Evolutionary conservation across 768 basidiomycete genomes (phyloP), one percentile per base, ranked within the genome.

Genomic region (Tephrocybe sp.): DNA sequence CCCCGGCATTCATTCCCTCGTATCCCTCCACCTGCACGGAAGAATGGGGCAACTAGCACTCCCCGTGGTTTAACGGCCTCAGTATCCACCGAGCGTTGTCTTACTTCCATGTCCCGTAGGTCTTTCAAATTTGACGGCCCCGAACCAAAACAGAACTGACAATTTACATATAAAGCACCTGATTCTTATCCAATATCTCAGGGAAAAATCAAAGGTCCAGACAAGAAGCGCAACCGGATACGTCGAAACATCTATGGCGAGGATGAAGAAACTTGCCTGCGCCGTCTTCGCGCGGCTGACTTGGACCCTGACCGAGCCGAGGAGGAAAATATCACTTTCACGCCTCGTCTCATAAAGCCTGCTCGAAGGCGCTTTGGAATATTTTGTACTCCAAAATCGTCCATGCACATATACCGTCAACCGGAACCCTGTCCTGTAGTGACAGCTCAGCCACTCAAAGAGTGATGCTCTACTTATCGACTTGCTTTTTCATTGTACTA

Each of bases 51-150:
- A 22, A 22, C 51, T 38, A 49, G 47, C 49, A 38, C 43, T 34
- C 34, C 39, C 6, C 31, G 54, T 33, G 52, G 60, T 39, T 53
- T 50, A 36, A 51, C 56, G 12, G 52, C 55, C 26, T 47, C 30
- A 51, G 41, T 52, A 31, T 52, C 52, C 13, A 13, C 39, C 42
- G 56, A 58, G 20, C 57, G 59, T 22, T 49, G 66, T 14, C 52
- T 60, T 12, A 58, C 60, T 16, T 14, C 43, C 2, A 75, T 75
- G 73, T 68, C 67, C 48, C 72, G 74, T 75, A 63, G 56, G 68
- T 60, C 53, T 35, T 12, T 26, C 4, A 7, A 26, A 3, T 26
- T 10, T 51, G 26, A 55, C 50, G 38, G 49, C 26, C 17, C n/a
- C 16, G 14, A 35, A 42, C 48, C 32, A 32, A 54, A 40, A 38